These are phyloP conservation scores for Mortierella sp. DNA, from an alignment of 371 early-diverging fungal genomes.

Conservation along the genomic window DNA sequence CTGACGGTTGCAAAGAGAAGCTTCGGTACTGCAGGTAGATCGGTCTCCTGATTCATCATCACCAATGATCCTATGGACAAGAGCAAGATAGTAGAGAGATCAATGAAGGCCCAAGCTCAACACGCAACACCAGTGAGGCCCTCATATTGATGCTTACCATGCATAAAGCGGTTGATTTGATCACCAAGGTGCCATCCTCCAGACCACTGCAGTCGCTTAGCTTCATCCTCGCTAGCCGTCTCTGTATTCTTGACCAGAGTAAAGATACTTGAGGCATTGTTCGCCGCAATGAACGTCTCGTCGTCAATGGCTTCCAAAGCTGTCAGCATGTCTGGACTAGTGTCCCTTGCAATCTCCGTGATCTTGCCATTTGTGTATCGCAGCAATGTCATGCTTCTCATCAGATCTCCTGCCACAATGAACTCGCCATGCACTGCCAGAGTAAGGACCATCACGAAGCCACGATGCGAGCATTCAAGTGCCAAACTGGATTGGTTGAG, in stretches of 20 bases:
- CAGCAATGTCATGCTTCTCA: constrained; percentile 80
- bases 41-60: constrained; percentile 71
- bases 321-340: constrained; percentile 73
- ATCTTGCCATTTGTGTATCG: constrained; percentile 59
- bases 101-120: background rate
- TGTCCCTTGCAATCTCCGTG: constrained; percentile 72
- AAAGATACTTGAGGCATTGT: constrained; percentile 71
- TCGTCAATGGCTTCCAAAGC: constrained; percentile 71
- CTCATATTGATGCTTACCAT: constrained; percentile 66
- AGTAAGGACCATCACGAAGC: constrained; percentile 67
- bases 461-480: constrained; percentile 58
- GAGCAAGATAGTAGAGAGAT: constrained; percentile 16
- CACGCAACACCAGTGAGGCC: background rate
- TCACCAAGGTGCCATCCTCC: constrained; percentile 88
- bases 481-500: constrained; percentile 46
- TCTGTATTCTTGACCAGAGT: constrained; percentile 62
- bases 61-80: constrained; percentile 72
- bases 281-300: constrained; percentile 71
- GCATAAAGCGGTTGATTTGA: constrained; percentile 78
- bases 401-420: constrained; percentile 88
- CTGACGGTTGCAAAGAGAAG: constrained; percentile 81
- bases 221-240: constrained; percentile 55
- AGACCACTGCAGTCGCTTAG: constrained; percentile 63
- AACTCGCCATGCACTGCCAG: constrained; percentile 74
- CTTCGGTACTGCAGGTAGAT: constrained; percentile 60